phyloP scores from a whole-genome alignment of 208 protist genomes.

The Polymyxa betae region DNA sequence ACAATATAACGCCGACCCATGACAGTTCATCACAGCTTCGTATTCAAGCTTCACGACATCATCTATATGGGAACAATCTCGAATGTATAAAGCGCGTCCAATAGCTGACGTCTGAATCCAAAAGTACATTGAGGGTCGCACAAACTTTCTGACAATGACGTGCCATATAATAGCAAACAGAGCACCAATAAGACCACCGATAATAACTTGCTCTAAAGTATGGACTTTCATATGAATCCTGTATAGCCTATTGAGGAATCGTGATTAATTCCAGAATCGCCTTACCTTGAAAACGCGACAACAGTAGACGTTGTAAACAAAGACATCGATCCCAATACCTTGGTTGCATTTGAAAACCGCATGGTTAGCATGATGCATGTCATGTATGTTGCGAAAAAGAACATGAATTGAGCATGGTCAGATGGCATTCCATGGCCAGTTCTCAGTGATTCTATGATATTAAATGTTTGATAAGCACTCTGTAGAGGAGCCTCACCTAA shows the following conservation, averaged over 20 bases:
- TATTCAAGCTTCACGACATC: neutral
- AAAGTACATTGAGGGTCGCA: neutral
- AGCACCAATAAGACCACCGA: neutral
- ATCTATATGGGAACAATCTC: slow-evolving; percentile 13
- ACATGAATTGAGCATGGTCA: slow-evolving; percentile 53
- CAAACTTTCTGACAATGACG: neutral
- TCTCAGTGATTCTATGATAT: slow-evolving; percentile 6
- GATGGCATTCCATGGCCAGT: slow-evolving; percentile 44
- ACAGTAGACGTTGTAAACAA: neutral
- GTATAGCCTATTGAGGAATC: neutral
- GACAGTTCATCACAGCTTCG: slow-evolving; percentile 18
- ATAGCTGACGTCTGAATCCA: neutral
- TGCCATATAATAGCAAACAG: neutral
- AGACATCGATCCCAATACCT: neutral
- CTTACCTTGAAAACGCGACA: neutral
- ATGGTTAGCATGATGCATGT: neutral
- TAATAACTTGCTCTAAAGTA: neutral
- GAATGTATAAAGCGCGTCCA: neutral
- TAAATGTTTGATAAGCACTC: neutral
- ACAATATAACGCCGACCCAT: neutral
- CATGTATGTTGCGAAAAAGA: slow-evolving; percentile 4
- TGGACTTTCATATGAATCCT: slow-evolving; percentile 51
- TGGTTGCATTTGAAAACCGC: neutral
- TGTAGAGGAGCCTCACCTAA: neutral
- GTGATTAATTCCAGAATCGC: neutral